A percentile compares a stretch with the other conserved stretches of the same genome.
Conservation (phyloP, 345 rosid species). For the Arabidopsis suecica region DNA sequence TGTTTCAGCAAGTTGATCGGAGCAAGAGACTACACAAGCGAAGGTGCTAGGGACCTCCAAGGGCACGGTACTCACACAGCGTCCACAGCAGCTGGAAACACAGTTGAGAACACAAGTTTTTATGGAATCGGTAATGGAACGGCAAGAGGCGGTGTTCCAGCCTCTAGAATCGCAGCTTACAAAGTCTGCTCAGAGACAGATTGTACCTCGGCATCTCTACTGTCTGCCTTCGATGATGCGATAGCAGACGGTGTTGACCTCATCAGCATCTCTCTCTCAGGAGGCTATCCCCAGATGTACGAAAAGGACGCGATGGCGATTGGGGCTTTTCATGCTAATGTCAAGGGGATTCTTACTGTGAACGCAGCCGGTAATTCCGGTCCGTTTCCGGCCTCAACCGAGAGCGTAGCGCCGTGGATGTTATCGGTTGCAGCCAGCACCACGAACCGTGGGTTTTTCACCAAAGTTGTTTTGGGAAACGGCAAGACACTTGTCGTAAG, state of each 20-base stretch:
- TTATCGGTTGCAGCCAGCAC: constrained; percentile 57
- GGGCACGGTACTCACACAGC: constrained; percentile 71
- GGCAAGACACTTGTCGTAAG: constrained; percentile 51
- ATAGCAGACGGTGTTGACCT: constrained; percentile 70
- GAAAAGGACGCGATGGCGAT: constrained; percentile 37
- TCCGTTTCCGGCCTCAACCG: accelerated
- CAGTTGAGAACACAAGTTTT: constrained; percentile 40
- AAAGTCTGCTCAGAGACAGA: constrained; percentile 21
- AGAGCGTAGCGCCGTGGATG: constrained; percentile 55
- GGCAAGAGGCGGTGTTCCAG: constrained; percentile 59
- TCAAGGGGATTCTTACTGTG: constrained; percentile 56
- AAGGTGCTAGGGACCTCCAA: constrained; percentile 18
- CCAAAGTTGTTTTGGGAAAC: constrained; percentile 51
- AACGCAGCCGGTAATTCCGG: constrained; percentile 51
- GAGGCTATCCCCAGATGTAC: accelerated
- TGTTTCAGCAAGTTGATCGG: constrained; percentile 57
- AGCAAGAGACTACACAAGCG: constrained; percentile 48
- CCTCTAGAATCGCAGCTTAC: constrained; percentile 58
- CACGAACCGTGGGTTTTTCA: constrained; percentile 48
- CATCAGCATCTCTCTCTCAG: constrained; percentile 44
- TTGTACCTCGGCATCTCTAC: not conserved
- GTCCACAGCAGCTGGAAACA: constrained; percentile 58
- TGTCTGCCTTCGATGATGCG: constrained; percentile 68
- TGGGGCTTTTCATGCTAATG: constrained; percentile 60
- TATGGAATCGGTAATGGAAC: constrained; percentile 52